Conservation (phyloP, 2,329 filamentous ascomycete species). For the Epichloe sp. region DNA sequence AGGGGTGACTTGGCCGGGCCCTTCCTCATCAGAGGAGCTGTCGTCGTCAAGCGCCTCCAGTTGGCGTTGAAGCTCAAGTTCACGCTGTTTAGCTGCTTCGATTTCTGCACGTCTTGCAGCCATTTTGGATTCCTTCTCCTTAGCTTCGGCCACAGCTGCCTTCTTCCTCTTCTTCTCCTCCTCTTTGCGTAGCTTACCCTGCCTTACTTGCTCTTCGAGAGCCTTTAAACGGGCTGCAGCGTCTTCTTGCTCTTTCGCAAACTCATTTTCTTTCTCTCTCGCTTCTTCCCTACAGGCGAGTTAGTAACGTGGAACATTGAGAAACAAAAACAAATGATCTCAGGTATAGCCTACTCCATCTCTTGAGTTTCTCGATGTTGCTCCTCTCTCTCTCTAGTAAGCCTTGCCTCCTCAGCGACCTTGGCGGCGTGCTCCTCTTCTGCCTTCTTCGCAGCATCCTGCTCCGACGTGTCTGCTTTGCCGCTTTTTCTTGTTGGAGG, state of each 20-base stretch:
- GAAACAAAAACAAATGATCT: background rate
- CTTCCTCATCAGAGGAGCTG: slow-evolving; percentile 67
- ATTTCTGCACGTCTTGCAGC: slow-evolving; percentile 81
- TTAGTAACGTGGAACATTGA: slow-evolving; percentile 13
- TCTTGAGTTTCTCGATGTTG: slow-evolving; percentile 60
- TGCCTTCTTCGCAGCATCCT: slow-evolving; percentile 39
- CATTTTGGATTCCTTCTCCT: slow-evolving; percentile 75
- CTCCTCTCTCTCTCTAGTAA: slow-evolving; percentile 55
- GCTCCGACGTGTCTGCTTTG: slow-evolving; percentile 45
- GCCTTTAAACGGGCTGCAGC: slow-evolving; percentile 73
- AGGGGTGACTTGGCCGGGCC: slow-evolving; percentile 53
- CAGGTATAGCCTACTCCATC: slow-evolving; percentile 64
- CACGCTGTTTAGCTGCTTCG: slow-evolving; percentile 78
- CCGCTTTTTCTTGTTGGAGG: slow-evolving; percentile 63
- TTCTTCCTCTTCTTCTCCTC: slow-evolving; percentile 92
- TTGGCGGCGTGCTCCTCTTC: slow-evolving; percentile 44
- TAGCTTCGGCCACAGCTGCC: slow-evolving; percentile 72
- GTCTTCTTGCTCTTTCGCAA: slow-evolving; percentile 66
- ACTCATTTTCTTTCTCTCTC: slow-evolving; percentile 63
- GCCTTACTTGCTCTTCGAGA: slow-evolving; percentile 84
- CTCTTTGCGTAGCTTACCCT: slow-evolving; percentile 89
- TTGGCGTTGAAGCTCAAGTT: slow-evolving; percentile 79
- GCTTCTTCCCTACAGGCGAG: slow-evolving; percentile 50
- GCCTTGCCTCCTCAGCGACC: slow-evolving; percentile 51
- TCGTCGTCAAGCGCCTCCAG: slow-evolving; percentile 64